These are phyloP conservation scores for Solanum pinnatisectum DNA, from an alignment of 257 asterid genomes.

Conservation along the genomic window DNA sequence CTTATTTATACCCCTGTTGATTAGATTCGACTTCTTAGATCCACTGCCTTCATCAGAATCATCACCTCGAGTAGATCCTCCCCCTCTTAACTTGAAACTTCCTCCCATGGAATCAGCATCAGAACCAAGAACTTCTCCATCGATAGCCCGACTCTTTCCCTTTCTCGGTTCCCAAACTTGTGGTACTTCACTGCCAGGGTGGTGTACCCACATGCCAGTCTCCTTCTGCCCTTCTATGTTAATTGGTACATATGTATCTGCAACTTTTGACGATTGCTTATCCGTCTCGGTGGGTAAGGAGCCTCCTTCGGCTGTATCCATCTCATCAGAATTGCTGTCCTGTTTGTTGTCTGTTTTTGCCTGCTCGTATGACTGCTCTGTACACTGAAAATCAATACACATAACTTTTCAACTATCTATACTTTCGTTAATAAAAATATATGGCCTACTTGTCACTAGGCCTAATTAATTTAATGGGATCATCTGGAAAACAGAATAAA, in stretches of 20 bases:
- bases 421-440: neutral
- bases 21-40: conserved; percentile 27
- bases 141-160: conserved; percentile 43
- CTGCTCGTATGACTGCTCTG: conserved; percentile 22
- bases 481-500: neutral
- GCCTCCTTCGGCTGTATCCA: conserved; percentile 25
- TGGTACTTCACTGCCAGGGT: conserved; percentile 77
- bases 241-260: conserved; percentile 64
- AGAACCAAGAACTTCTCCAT: conserved; percentile 12
- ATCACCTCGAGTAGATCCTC: conserved; percentile 20
- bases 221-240: conserved; percentile 52
- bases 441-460: neutral
- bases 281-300: conserved; percentile 22
- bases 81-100: conserved; percentile 18
- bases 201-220: conserved; percentile 92
- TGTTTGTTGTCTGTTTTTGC: conserved; percentile 12
- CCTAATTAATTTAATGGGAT: neutral
- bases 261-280: conserved; percentile 35
- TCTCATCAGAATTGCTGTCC: conserved; percentile 22
- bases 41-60: conserved; percentile 53
- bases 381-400: conserved; percentile 20
- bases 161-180: conserved; percentile 86
- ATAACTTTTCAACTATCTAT: neutral
- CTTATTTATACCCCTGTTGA: conserved; percentile 44
- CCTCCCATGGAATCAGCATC: conserved; percentile 26